Percentiles rank a stretch among this genome's conserved stretches.
These are phyloP conservation scores for Rhizopogon roseolus DNA, from an alignment of 768 basidiomycete species.

Conservation along the genomic window DNA sequence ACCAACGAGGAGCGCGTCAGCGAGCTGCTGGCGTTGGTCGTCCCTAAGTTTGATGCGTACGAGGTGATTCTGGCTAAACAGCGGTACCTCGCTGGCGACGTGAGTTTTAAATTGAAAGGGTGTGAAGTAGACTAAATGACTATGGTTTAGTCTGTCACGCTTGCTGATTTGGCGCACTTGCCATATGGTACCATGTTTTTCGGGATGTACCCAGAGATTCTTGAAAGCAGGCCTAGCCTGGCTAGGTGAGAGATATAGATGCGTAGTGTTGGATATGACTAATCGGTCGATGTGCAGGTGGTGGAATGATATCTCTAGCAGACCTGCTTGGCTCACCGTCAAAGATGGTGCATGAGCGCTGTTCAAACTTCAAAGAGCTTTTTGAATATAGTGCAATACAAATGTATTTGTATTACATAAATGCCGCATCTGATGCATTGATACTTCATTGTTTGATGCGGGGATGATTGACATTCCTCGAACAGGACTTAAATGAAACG, in stretches of 20 bases:
- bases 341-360: constrained; percentile 27
- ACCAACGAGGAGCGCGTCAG: constrained; percentile 17
- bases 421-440: too few relatives aligned
- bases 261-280: background rate
- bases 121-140: background rate
- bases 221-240: constrained; percentile 35
- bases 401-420: background rate
- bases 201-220: constrained; percentile 19
- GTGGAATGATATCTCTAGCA: constrained; percentile 44
- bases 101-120: constrained; percentile 20
- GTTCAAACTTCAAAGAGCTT: background rate
- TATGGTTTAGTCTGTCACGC: constrained; percentile 34
- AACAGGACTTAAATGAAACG: too few relatives aligned
- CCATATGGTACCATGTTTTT: constrained; percentile 35
- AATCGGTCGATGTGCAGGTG: constrained; percentile 31
- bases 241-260: constrained; percentile 27
- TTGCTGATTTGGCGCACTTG: constrained; percentile 57
- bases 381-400: background rate
- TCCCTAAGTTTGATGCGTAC: constrained; percentile 42
- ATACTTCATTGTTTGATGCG: too few relatives aligned
- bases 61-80: constrained; percentile 50
- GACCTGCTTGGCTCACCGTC: constrained; percentile 43
- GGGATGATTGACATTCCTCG: too few relatives aligned
- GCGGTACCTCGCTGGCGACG: constrained; percentile 54
- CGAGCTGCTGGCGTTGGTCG: constrained; percentile 15